Percentiles rank a stretch among this genome's conserved stretches.
Evolutionary conservation across 345 rosid species (phyloP).

Genomic region (sweet orange (Citrus sinensis)): DVS_A1.0 CM039168.1:3669501-3670000

Average conservation of each 20-base stretch:
- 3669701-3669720: constrained; percentile 43
- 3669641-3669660: constrained; percentile 28
- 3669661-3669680: constrained; percentile 37
- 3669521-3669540: constrained; percentile 24
- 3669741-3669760: constrained; percentile 53
- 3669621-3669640: constrained; percentile 21
- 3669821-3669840: neutral
- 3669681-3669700: constrained; percentile 69
- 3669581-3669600: constrained; percentile 73
- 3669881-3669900: neutral
- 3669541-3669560: constrained; percentile 22
- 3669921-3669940: neutral
- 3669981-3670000: constrained; percentile 86
- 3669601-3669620: constrained; percentile 37
- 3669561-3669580: constrained; percentile 59
- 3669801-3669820: neutral
- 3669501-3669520: constrained; percentile 33
- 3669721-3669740: constrained; percentile 30
- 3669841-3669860: constrained; percentile 3
- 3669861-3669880: neutral
- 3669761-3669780: constrained; percentile 40
- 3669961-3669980: constrained; percentile 75
- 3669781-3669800: neutral
- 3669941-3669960: constrained; percentile 14
- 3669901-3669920: neutral